Conservation (phyloP, 2,329 filamentous ascomycete genomes). For the Phyllosticta citriasiana region DNA sequence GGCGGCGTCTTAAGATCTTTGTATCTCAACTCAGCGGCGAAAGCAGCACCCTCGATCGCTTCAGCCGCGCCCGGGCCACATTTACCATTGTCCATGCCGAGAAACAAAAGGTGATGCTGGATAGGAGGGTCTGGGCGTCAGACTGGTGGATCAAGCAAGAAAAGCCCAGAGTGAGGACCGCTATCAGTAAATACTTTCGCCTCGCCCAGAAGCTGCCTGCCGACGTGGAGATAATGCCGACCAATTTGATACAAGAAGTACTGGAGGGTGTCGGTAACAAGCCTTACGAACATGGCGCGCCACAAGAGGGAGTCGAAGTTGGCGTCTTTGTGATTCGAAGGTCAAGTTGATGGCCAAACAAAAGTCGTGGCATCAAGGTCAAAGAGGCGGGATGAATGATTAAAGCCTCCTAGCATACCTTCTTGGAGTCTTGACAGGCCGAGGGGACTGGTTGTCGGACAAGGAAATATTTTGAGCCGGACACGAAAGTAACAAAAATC, state of each 20-base stretch:
- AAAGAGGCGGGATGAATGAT: neutral
- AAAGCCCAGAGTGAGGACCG: constrained; percentile 46
- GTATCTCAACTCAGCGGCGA: constrained; percentile 19
- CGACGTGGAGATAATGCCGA: constrained; percentile 39
- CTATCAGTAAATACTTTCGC: constrained; percentile 35
- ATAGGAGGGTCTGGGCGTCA: constrained; percentile 45
- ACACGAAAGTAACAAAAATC: neutral
- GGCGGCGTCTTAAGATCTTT: constrained; percentile 22
- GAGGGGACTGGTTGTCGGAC: neutral
- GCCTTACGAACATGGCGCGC: constrained; percentile 36
- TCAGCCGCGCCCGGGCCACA: constrained; percentile 22
- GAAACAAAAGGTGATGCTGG: constrained; percentile 40
- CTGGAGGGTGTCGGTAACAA: constrained; percentile 47
- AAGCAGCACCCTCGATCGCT: constrained; percentile 20
- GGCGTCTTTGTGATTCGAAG: constrained; percentile 36
- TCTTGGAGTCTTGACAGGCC: neutral
- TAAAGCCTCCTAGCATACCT: neutral
- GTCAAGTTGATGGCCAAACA: neutral
- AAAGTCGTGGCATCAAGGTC: neutral
- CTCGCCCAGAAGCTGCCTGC: constrained; percentile 33
- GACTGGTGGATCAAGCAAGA: constrained; percentile 59
- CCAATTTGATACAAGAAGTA: constrained; percentile 49
- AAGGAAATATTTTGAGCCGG: neutral
- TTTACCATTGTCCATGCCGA: constrained; percentile 41
- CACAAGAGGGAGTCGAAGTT: constrained; percentile 37